Evolutionary conservation across 192 early-diverging fungal species (phyloP).

Genomic region (Backusella morwellensis): DNA sequence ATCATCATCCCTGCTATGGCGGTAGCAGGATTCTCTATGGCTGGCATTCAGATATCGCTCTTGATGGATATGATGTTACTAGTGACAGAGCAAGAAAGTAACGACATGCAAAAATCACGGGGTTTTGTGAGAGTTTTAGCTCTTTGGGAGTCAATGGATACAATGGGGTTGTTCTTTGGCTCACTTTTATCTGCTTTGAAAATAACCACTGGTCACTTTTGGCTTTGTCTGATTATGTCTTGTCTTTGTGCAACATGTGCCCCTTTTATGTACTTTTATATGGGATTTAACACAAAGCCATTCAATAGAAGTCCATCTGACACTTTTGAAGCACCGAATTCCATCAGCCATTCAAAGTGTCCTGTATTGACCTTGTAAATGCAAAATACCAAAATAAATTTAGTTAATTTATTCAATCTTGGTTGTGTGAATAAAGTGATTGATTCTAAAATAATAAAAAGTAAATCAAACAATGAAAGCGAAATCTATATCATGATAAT

Average conservation of each 20-base stretch:
- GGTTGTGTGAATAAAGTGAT: no score
- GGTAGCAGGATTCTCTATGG: not conserved
- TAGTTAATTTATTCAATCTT: no score
- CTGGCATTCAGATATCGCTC: not conserved
- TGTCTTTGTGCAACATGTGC: not conserved
- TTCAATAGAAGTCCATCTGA: not conserved
- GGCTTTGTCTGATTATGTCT: not conserved
- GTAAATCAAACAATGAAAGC: no score
- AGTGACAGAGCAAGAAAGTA: not conserved
- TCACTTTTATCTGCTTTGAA: not conserved
- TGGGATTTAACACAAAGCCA: not conserved
- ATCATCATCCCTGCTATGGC: not conserved
- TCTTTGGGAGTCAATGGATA: not conserved
- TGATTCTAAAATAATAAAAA: no score
- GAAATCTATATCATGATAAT: no score
- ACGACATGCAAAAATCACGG: not conserved
- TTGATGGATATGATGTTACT: not conserved
- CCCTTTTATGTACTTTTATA: constrained; percentile 2
- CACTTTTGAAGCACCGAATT: not conserved
- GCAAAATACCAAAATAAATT: not conserved
- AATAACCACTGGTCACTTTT: not conserved
- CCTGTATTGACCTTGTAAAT: not conserved
- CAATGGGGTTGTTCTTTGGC: not conserved
- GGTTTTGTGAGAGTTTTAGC: not conserved
- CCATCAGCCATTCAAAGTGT: not conserved